These are phyloP conservation scores for Penicillium coprophilum DNA, from an alignment of 495 filamentous ascomycete genomes.

Conservation along the genomic window DNA sequence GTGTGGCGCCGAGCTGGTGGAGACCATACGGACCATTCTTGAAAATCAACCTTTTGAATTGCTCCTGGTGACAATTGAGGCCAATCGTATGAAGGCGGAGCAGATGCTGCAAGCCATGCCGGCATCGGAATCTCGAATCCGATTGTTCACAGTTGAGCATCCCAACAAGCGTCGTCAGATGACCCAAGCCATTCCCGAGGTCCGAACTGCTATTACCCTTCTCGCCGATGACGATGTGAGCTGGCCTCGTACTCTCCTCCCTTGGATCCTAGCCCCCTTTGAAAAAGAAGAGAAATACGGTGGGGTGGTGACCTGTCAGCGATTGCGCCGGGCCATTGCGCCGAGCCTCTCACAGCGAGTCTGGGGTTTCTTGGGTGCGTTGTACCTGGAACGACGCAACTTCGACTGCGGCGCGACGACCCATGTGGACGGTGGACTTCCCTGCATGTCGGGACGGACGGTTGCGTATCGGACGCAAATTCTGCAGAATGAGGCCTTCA, in stretches of 20 bases:
- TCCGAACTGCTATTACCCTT: conserved; percentile 70
- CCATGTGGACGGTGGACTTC: conserved; percentile 79
- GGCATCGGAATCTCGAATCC: conserved; percentile 50
- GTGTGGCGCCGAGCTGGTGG: conserved; percentile 56
- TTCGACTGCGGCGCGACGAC: conserved; percentile 89
- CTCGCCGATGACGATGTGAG: conserved; percentile 88
- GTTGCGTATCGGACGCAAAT: conserved; percentile 81
- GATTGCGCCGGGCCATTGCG: conserved; percentile 62
- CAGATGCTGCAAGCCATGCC: conserved; percentile 54
- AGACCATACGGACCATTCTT: conserved; percentile 61
- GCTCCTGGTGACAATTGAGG: conserved; percentile 64
- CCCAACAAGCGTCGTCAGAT: conserved; percentile 87
- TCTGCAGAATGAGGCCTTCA: conserved; percentile 73
- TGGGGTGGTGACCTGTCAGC: conserved; percentile 80
- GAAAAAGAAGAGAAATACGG: conserved; percentile 70
- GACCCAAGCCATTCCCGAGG: conserved; percentile 73
- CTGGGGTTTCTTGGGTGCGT: conserved; percentile 76
- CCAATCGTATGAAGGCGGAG: conserved; percentile 55
- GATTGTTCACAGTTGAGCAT: conserved; percentile 53
- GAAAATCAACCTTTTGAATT: conserved; percentile 56
- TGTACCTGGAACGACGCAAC: conserved; percentile 81
- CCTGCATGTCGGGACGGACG: conserved; percentile 84
- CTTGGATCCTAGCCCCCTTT: conserved; percentile 84
- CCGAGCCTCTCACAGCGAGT: conserved; percentile 57
- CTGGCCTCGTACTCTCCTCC: conserved; percentile 73